Conservation (phyloP, 2,329 filamentous ascomycete species). For the Allantophomopsis cytisporea region DNA sequence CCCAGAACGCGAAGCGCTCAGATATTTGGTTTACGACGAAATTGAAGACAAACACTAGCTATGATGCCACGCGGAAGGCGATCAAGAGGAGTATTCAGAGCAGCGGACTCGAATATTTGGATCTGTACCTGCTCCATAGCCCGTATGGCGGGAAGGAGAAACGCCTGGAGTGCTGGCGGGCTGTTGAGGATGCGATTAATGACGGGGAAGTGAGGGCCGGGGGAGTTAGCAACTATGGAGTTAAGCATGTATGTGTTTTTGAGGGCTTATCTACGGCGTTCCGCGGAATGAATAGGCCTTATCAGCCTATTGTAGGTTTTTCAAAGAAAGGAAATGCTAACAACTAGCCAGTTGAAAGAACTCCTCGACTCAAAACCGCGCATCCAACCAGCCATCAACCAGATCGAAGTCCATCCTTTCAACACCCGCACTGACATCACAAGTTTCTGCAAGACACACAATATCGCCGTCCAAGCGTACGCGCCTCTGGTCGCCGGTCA, state of each 20-base stretch:
- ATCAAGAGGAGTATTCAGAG: slow-evolving; percentile 52
- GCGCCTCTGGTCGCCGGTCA: slow-evolving; percentile 61
- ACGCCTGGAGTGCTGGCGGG: slow-evolving; percentile 60
- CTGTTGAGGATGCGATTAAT: slow-evolving; percentile 61
- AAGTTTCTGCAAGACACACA: slow-evolving; percentile 48
- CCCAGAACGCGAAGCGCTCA: slow-evolving; percentile 38
- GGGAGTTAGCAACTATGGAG: slow-evolving; percentile 69
- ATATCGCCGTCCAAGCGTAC: slow-evolving; percentile 66
- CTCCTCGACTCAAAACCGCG: slow-evolving; percentile 24
- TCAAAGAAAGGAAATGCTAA: neutral
- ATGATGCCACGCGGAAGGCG: slow-evolving; percentile 51
- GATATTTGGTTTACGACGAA: slow-evolving; percentile 76
- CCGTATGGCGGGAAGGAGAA: slow-evolving; percentile 61
- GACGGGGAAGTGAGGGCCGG: slow-evolving; percentile 58
- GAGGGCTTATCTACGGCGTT: neutral
- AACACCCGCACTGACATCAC: slow-evolving; percentile 59
- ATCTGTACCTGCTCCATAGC: slow-evolving; percentile 68
- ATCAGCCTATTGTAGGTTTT: neutral
- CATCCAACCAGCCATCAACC: slow-evolving; percentile 58
- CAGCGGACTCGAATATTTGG: slow-evolving; percentile 60
- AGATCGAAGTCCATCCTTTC: slow-evolving; percentile 75
- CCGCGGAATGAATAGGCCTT: neutral
- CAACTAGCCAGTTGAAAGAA: slow-evolving; percentile 11
- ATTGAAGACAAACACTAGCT: slow-evolving; percentile 47
- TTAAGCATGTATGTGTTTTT: slow-evolving; percentile 46